Evolutionary conservation across 2,329 filamentous ascomycete genomes (phyloP), one percentile per base, ranked within the genome.

Genomic region (Waltergamsia citrina): DNA sequence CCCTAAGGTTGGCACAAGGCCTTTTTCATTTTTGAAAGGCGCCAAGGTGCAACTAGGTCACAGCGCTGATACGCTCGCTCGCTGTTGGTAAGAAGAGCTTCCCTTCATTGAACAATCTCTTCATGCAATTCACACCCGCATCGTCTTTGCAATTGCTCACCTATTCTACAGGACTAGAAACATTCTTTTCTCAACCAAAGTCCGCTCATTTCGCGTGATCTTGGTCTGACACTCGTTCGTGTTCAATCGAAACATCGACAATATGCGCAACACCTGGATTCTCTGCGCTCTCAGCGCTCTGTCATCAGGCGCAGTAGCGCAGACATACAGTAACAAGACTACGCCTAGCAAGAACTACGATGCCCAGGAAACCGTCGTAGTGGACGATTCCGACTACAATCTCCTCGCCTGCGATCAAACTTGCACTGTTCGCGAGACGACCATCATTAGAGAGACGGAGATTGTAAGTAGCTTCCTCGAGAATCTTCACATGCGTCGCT

Each of bases 201-300:
- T n/a, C n/a, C 28, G 28, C 15, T 17, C 28, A 30, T 17, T 30
- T 17, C 15, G 28, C 6, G 5, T 8, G 17, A 17, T 5, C 28
- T 20, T 9, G 15, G 17, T 17, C 20, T 20, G n/a, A n/a, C 28
- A 20, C 28, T 30, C 28, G n/a, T 17, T 30, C 28, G 17, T 6
- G 7, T 30, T 15, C 10, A 29, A 7, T 17, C 28, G 15, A 17
- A 10, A 20, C 20, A 5, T 14, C 15, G 29, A n/a, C 11, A 32
- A 21, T 9, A 33, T 33, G 31, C 31, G 21, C 14, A 5, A 7
- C 15, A 11, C 21, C 5, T 25, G 5, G 21, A 9, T 18, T 25
- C 21, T 33, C 8, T 24, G 31, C 21, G 31, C 31, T n/a, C 18
- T 33, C n/a, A 15, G 31, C 9, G 31, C 21, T 5, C 17, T 24